Evolutionary conservation across 352 stramenopile genomes (phyloP).

Genomic region (Pythium phragmitis): DNA sequence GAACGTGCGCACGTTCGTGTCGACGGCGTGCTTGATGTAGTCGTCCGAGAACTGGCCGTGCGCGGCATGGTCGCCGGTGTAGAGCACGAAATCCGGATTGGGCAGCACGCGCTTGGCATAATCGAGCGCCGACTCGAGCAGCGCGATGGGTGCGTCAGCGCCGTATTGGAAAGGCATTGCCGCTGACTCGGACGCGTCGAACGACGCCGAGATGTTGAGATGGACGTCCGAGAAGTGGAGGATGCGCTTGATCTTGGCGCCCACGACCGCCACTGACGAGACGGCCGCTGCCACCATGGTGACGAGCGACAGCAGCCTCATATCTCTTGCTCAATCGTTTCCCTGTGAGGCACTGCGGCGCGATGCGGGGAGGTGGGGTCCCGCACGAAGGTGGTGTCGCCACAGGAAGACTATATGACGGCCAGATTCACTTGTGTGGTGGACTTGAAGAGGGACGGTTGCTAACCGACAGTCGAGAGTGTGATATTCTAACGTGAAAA

Average conservation of each 20-base stretch:
- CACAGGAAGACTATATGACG: no score
- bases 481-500: no score
- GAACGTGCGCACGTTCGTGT: slow-evolving; percentile 61
- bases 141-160: slow-evolving; percentile 45
- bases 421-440: no score
- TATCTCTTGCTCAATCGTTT: background rate
- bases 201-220: slow-evolving; percentile 66
- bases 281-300: background rate
- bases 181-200: slow-evolving; percentile 36
- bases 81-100: slow-evolving; percentile 71
- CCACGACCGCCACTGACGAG: background rate
- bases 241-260: slow-evolving; percentile 42
- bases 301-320: slow-evolving; percentile 14
- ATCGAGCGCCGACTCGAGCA: slow-evolving; percentile 69
- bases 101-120: slow-evolving; percentile 59
- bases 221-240: slow-evolving; percentile 87
- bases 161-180: slow-evolving; percentile 48
- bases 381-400: background rate
- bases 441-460: no score
- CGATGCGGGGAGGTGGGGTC: background rate
- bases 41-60: slow-evolving; percentile 63
- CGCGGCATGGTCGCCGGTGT: slow-evolving; percentile 75
- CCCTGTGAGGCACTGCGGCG: no score
- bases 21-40: slow-evolving; percentile 58
- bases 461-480: no score